phyloP scores from a whole-genome alignment of 257 asterid genomes.

The Echium plantagineum region DNA sequence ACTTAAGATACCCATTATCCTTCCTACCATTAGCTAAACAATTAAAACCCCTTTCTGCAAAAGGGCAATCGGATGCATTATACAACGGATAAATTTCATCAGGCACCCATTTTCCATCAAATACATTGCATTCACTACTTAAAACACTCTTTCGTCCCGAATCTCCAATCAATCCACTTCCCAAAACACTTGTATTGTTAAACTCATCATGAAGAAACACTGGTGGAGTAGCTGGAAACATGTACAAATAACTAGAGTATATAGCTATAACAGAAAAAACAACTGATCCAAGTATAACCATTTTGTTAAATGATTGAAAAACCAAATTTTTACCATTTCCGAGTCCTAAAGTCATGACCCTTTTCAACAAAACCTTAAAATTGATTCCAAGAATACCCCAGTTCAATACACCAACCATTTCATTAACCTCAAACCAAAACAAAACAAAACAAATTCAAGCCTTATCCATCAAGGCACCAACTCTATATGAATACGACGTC shows the following conservation, averaged over 20 bases:
- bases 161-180: neutral
- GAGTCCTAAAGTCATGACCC: constrained; percentile 29
- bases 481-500: no score
- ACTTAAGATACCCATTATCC: constrained; percentile 61
- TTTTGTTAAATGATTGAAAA: constrained; percentile 50
- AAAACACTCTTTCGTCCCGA: neutral
- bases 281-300: constrained; percentile 47
- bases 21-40: constrained; percentile 79
- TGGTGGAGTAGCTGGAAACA: constrained; percentile 34
- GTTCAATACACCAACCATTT: constrained; percentile 26
- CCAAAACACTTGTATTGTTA: constrained; percentile 4
- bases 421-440: constrained; percentile 14
- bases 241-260: constrained; percentile 48
- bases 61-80: constrained; percentile 76
- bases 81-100: constrained; percentile 71
- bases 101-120: constrained; percentile 72
- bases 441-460: neutral
- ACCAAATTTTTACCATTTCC: constrained; percentile 33
- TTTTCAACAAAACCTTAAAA: constrained; percentile 28
- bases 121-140: constrained; percentile 49
- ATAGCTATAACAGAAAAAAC: constrained; percentile 50
- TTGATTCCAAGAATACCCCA: constrained; percentile 17
- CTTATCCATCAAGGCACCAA: no score
- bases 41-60: constrained; percentile 60
- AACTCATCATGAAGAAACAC: constrained; percentile 18